Percentiles rank a stretch among this genome's conserved stretches.
Evolutionary conservation across 352 stramenopile species (phyloP).

Genomic region (Blastocystis hominis): DNA sequence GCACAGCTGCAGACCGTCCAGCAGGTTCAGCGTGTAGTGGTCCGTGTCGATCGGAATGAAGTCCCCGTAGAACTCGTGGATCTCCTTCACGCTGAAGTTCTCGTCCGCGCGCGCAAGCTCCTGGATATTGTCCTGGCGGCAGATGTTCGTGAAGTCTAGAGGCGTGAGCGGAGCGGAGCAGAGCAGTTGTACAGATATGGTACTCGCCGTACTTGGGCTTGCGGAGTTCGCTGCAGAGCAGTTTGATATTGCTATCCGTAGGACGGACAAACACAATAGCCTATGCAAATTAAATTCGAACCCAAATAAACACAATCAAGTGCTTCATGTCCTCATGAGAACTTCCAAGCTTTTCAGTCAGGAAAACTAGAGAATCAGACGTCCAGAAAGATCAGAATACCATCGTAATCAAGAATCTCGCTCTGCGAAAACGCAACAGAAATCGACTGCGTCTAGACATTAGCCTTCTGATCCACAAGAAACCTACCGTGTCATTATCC

Average conservation of each 20-base stretch:
- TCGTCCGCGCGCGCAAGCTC: conserved; percentile 87
- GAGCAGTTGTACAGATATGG: conserved; percentile 77
- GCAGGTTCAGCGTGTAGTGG: conserved; percentile 88
- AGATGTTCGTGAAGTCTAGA: conserved; percentile 86
- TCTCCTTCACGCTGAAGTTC: conserved; percentile 79
- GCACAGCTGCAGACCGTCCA: conserved; percentile 67
- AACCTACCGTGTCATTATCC: conserved; percentile 51
- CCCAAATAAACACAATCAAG: conserved; percentile 7
- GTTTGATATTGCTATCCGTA: conserved; percentile 78
- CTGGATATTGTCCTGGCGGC: conserved; percentile 77
- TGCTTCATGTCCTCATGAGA: conserved; percentile 56
- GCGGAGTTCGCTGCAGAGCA: conserved; percentile 80
- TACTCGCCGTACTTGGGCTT: conserved; percentile 90
- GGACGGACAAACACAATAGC: conserved; percentile 84
- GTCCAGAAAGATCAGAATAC: background rate
- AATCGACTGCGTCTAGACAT: conserved; percentile 50
- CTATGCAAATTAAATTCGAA: conserved; percentile 71
- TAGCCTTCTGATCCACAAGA: background rate
- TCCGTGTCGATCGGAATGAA: conserved; percentile 93
- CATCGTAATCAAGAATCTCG: conserved; percentile 57
- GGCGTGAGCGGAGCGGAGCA: background rate
- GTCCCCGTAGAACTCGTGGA: conserved; percentile 98
- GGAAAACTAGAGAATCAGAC: conserved; percentile 34
- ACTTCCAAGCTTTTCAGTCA: conserved; percentile 54
- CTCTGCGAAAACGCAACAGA: conserved; percentile 56